Base-by-base conservation (phyloP, 495 filamentous ascomycete genomes). In the Halenospora varia region DNA sequence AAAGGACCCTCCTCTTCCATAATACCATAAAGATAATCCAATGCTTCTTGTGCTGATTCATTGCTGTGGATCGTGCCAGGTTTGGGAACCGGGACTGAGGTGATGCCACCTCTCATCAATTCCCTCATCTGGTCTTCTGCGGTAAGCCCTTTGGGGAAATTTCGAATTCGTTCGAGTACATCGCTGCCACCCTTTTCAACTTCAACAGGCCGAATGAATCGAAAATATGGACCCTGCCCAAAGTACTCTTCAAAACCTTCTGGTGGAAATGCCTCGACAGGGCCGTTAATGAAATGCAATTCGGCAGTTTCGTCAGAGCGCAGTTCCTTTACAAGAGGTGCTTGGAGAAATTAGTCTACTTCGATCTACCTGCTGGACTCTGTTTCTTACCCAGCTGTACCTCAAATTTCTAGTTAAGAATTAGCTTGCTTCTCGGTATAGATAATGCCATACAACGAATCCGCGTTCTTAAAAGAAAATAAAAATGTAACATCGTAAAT, bases 181-280 rank as follows among this genome's bases (percentile, higher is more conserved):
- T 78, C 79, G 51, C 74, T 74, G 45, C 74, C 68, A 13, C 75
- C 54, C 23, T 73, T 70, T 44, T 77, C 75, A 19, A 62, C 70
- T 29, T 69, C 67, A 13, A 61, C 64, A 23, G 74, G 69, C 55
- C 79, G 74, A 19, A 80, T 62, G 67, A 80, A 82, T 11, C 79
- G 72, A 62, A 72, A 82, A 49, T 79, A 71, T 13, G 77, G 78
- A 2, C 71, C 72, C 4, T 71, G 52, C 3, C 79, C 79, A 50
- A 82, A 82, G 63, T 77, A 82, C 50, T 79, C 75, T 56, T 78
- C 74, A 62, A 78, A 82, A 0, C 78, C 78, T 15, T 60, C 40
- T 4, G 79, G 79, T 10, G 79, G 74, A 10, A 68, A 68, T 0
- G 78, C 75, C 52, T 70, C 64, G 61, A 77, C 70, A 3, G 65